Evolutionary conservation across 495 filamentous ascomycete genomes (phyloP), one percentile per base, ranked within the genome.

Genomic region (Penicillium silybi): DNA sequence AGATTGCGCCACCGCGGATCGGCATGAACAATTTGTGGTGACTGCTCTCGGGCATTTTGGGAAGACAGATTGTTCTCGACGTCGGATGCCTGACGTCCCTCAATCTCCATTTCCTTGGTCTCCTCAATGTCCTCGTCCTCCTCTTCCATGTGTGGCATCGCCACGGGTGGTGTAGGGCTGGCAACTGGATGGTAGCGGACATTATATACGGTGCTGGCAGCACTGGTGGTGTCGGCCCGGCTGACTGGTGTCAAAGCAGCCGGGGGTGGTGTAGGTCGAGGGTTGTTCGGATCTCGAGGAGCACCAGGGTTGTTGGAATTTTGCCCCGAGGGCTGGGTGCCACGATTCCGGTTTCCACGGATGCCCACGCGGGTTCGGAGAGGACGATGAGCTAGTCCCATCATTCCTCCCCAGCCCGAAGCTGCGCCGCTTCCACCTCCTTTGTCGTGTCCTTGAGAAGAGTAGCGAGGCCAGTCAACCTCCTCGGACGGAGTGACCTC

Each of bases 151-250:
- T 70, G 59, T 15, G 66, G 68, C 61, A 68, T 71, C 18, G 58
- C 62, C 26, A 75, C 68, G 0, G 81, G 73, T 6, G 76, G 75
- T n/a, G 84, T 83, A n/a, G 85, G 75, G 55, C 85, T 84, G 32
- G 80, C 82, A 41, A 85, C 77, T n/a, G 88, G 80, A 53, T 92
- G 87, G 62, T 95, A 91, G 41, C 85, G 83, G 44, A 96, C 80
- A 49, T 86, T 83, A 58, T 96, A 95, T 13, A 93, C 81, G 3
- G 91, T 96, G 66, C 89, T 93, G 40, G 85, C 80, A 15, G 83
- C 83, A 66, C 85, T 88, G 15, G 83, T 80, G 2, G 86, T 88
- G 56, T 95, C 88, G n/a, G 83, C 81, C 48, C 87, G 79, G 59
- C 87, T 92, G 50, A 89, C 69, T 1, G 89, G 87, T 9, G 88